Conservation (phyloP, 192 early-diverging fungal genomes). For the Umbelopsis ramanniana region DNA sequence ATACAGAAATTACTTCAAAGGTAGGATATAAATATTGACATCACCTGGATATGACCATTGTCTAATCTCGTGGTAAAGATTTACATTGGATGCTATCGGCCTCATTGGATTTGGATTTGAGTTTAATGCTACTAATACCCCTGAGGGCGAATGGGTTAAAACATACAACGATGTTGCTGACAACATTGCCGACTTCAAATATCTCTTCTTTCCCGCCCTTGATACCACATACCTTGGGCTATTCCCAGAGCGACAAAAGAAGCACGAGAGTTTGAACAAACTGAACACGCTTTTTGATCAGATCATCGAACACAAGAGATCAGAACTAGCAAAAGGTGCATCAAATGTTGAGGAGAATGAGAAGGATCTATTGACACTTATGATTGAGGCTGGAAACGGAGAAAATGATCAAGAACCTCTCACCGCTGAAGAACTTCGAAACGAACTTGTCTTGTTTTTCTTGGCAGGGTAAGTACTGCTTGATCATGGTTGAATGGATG, state of each 20-base stretch:
- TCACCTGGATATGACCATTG: not conserved
- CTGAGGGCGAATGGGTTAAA: constrained; percentile 21
- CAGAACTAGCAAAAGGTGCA: not conserved
- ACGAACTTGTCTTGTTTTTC: not conserved
- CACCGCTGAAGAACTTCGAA: constrained; percentile 28
- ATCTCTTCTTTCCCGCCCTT: constrained; percentile 51
- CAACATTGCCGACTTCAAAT: constrained; percentile 40
- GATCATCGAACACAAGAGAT: constrained; percentile 47
- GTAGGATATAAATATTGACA: not conserved
- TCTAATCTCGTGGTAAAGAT: not conserved
- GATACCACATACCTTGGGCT: constrained; percentile 43
- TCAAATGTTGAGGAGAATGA: constrained; percentile 30
- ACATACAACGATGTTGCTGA: constrained; percentile 25
- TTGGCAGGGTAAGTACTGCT: not conserved
- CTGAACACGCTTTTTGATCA: constrained; percentile 37
- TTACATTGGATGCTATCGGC: constrained; percentile 59
- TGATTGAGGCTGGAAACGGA: constrained; percentile 56
- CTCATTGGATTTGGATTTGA: constrained; percentile 52
- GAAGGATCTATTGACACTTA: constrained; percentile 53
- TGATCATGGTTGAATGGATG: not conserved
- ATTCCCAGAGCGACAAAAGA: constrained; percentile 39
- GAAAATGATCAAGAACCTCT: constrained; percentile 27
- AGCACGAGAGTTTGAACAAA: constrained; percentile 38
- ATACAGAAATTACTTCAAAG: constrained; percentile 27
- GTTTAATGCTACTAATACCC: constrained; percentile 31